Percentiles rank a stretch among this genome's conserved stretches.
Conservation (phyloP, 2,329 filamentous ascomycete species). For the Colletotrichum somersetense region DNA sequence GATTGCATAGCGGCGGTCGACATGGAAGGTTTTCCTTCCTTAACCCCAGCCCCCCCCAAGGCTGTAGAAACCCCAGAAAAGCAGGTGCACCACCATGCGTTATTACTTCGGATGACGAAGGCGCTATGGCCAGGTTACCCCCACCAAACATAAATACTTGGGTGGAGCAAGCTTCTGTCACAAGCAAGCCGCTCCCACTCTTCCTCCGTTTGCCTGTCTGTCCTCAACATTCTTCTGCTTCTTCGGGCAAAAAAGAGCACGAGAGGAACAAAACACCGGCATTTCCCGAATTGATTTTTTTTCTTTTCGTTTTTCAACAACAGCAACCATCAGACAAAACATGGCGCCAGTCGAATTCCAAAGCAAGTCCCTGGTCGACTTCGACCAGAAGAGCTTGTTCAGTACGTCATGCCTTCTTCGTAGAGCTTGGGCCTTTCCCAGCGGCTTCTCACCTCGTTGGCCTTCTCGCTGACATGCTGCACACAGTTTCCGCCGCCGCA, state of each 20-base stretch:
- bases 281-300: not conserved
- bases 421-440: constrained; percentile 30
- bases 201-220: constrained; percentile 22
- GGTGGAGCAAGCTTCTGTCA: constrained; percentile 39
- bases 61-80: constrained; percentile 25
- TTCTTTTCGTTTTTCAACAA: not conserved
- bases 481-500: constrained; percentile 79
- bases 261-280: not conserved
- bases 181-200: constrained; percentile 26
- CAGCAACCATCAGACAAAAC: constrained; percentile 28
- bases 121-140: constrained; percentile 41
- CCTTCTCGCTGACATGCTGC: constrained; percentile 41
- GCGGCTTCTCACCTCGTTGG: constrained; percentile 17
- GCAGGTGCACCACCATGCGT: constrained; percentile 16
- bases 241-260: not conserved
- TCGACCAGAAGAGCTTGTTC: constrained; percentile 74
- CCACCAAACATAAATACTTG: constrained; percentile 33
- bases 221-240: constrained; percentile 27
- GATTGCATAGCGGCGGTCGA: constrained; percentile 19
- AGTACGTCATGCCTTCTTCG: constrained; percentile 61
- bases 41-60: constrained; percentile 15
- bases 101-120: constrained; percentile 31
- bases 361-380: constrained; percentile 67
- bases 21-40: constrained; percentile 14
- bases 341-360: constrained; percentile 56